phyloP scores from a whole-genome alignment of 2,329 filamentous ascomycete species.

The Endoconidiophora polonica region DNA sequence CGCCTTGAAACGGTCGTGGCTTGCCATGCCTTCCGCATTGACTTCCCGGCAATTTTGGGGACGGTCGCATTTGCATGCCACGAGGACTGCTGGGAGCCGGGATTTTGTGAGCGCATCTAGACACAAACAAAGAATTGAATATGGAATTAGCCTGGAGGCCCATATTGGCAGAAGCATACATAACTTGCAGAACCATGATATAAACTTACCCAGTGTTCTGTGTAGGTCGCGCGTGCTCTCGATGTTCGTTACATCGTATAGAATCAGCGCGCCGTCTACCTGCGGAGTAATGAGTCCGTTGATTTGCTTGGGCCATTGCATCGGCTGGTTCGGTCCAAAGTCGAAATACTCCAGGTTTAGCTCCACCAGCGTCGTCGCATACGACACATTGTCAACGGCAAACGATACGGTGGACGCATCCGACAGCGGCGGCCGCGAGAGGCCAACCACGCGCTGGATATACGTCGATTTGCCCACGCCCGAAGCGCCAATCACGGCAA shows the following conservation, averaged over 20 bases:
- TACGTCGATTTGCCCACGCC: conserved; percentile 54
- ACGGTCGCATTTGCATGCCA: conserved; percentile 80
- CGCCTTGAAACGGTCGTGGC: conserved; percentile 47
- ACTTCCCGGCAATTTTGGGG: conserved; percentile 53
- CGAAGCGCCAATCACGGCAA: conserved; percentile 48
- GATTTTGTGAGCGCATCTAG: conserved; percentile 58
- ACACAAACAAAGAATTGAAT: not conserved
- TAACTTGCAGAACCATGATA: not conserved
- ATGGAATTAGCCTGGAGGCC: not conserved
- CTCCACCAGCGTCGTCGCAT: conserved; percentile 46
- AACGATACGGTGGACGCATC: conserved; percentile 40
- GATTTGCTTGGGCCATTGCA: conserved; percentile 51
- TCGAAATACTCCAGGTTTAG: conserved; percentile 50
- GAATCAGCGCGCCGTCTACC: conserved; percentile 66
- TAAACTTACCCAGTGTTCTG: conserved; percentile 57
- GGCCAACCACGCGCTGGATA: conserved; percentile 44
- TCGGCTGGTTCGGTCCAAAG: conserved; percentile 36
- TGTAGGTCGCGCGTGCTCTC: conserved; percentile 60
- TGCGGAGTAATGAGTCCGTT: conserved; percentile 55
- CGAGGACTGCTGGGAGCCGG: conserved; percentile 59
- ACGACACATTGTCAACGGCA: conserved; percentile 39
- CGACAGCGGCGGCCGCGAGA: conserved; percentile 34
- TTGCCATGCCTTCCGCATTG: conserved; percentile 46
- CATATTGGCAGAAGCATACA: conserved; percentile 2
- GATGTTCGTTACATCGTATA: conserved; percentile 75